Evolutionary conservation across 495 filamentous ascomycete species (phyloP).

Genomic region (Penicillium soppii): DNA sequence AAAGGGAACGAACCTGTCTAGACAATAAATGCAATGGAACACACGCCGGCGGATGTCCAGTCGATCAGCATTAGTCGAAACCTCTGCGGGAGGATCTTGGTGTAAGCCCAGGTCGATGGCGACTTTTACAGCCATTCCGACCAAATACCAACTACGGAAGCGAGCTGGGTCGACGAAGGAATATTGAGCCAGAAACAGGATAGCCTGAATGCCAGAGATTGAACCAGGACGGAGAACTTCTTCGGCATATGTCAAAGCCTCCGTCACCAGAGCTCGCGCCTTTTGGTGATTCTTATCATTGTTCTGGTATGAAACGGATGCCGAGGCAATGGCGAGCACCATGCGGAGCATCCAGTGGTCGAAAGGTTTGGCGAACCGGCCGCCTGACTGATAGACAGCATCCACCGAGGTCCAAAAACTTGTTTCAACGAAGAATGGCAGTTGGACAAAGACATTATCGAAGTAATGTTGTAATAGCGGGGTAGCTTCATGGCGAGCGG

Average conservation of each 20-base stretch:
- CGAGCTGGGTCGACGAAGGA: constrained; percentile 82
- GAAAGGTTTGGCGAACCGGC: constrained; percentile 60
- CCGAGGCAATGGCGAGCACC: constrained; percentile 79
- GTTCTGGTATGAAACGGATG: constrained; percentile 65
- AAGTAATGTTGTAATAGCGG: constrained; percentile 78
- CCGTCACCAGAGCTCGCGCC: constrained; percentile 64
- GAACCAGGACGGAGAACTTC: constrained; percentile 80
- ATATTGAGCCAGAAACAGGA: constrained; percentile 82
- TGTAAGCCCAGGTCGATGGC: constrained; percentile 87
- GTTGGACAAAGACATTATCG: constrained; percentile 71
- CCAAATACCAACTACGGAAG: constrained; percentile 87
- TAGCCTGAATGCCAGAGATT: constrained; percentile 76
- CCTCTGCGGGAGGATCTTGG: constrained; percentile 75
- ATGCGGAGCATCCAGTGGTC: constrained; percentile 86
- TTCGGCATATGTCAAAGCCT: constrained; percentile 73
- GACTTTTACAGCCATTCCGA: constrained; percentile 81
- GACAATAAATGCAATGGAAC: constrained; percentile 81
- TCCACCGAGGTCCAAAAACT: constrained; percentile 73
- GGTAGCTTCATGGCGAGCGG: constrained; percentile 61
- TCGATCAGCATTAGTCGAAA: constrained; percentile 57
- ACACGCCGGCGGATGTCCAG: constrained; percentile 75
- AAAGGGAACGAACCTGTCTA: constrained; percentile 66
- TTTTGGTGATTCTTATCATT: constrained; percentile 63
- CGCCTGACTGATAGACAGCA: constrained; percentile 67
- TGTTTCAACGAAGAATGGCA: constrained; percentile 77